A percentile compares a stretch with the other conserved stretches of the same genome.
Evolutionary conservation across 164 flowering plant genomes (phyloP).

Genomic region (Macadamia tetraphylla): DNA sequence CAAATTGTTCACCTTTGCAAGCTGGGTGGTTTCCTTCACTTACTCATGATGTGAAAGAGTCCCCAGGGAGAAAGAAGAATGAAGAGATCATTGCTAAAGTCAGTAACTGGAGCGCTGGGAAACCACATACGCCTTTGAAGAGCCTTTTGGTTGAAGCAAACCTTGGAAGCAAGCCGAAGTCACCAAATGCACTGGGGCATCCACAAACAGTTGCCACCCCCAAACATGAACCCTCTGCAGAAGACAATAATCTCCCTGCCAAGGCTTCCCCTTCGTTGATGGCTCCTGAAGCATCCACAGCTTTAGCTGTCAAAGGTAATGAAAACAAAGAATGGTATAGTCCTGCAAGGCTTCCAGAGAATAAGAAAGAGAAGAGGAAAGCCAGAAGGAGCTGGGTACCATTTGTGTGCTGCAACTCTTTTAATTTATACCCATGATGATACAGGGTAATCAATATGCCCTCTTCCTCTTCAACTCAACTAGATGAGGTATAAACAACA

Average conservation of each 20-base stretch:
- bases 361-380: constrained; percentile 60
- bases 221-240: constrained; percentile 17
- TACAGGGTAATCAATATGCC: not conserved
- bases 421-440: constrained; percentile 22
- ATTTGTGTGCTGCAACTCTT: constrained; percentile 76
- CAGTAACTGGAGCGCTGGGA: constrained; percentile 50
- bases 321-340: constrained; percentile 52
- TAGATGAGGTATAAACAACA: no score
- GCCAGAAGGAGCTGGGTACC: constrained; percentile 59
- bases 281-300: constrained; percentile 15
- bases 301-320: constrained; percentile 17
- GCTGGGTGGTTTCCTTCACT: no score
- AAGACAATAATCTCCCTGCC: constrained; percentile 10
- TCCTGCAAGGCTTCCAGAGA: constrained; percentile 57
- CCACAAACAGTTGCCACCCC: not conserved
- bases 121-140: constrained; percentile 55
- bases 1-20: no score
- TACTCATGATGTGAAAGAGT: no score
- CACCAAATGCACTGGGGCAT: constrained; percentile 21
- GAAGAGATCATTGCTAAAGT: not conserved
- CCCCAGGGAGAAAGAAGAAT: no score
- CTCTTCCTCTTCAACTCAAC: no score
- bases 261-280: constrained; percentile 24
- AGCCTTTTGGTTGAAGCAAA: constrained; percentile 57
- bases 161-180: constrained; percentile 28